A percentile compares a stretch with the other conserved stretches of the same genome.
Evolutionary conservation across 352 stramenopile genomes (phyloP).

Genomic region (Globisporangium heterothallicum): DNA sequence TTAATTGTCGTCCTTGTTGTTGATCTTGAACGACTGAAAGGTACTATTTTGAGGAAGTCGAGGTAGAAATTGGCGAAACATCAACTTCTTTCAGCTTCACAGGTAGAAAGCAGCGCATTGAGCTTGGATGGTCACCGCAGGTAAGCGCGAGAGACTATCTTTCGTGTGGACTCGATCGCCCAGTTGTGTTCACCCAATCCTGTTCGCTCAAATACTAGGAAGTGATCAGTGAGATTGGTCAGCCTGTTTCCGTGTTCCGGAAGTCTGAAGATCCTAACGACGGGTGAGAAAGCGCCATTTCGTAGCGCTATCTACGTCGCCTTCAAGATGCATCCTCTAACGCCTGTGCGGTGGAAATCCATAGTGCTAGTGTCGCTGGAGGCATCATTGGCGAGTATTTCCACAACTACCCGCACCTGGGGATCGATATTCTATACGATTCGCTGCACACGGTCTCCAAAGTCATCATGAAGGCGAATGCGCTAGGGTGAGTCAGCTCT

Average conservation of each 20-base stretch:
- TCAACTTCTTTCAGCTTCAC: conserved; percentile 45
- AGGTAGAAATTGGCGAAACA: conserved; percentile 42
- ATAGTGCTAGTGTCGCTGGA: conserved; percentile 42
- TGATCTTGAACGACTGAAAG: too few relatives aligned
- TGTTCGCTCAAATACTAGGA: conserved; percentile 25
- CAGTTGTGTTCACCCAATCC: neutral
- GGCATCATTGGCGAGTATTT: conserved; percentile 71
- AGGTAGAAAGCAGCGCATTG: conserved; percentile 56
- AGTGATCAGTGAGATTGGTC: conserved; percentile 71
- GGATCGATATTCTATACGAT: conserved; percentile 74
- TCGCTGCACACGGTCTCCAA: conserved; percentile 66
- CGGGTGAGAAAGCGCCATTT: too few relatives aligned
- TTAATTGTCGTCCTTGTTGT: too few relatives aligned
- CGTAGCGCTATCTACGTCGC: too few relatives aligned
- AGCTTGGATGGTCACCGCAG: conserved; percentile 77
- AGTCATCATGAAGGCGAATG: conserved; percentile 79
- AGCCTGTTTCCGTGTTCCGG: conserved; percentile 70
- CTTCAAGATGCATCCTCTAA: too few relatives aligned
- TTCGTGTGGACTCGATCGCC: neutral
- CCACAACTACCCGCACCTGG: conserved; percentile 82
- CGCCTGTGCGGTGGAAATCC: too few relatives aligned
- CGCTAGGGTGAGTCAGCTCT: conserved; percentile 37
- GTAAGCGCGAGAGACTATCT: conserved; percentile 18
- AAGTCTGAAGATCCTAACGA: conserved; percentile 72
- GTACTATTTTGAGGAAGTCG: conserved; percentile 71